Conservation (phyloP, 1,284 basidiomycete species). For the Farysia itapuensis region DNA sequence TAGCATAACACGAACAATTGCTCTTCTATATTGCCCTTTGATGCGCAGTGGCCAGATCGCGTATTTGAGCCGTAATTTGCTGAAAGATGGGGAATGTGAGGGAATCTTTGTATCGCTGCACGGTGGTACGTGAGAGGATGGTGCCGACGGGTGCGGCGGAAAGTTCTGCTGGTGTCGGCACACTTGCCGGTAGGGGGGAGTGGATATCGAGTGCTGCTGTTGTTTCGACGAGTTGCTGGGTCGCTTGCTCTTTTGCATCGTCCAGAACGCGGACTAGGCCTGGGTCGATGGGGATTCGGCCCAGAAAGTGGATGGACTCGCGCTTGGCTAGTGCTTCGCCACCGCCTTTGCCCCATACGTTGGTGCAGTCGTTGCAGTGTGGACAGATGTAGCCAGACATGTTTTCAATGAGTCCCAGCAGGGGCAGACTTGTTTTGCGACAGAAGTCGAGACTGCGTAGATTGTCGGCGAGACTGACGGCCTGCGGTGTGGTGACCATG, state of each 20-base stretch:
- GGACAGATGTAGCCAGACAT: constrained; percentile 99
- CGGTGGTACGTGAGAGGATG: constrained; percentile 41
- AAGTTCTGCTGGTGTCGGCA: background rate
- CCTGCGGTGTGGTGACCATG: constrained; percentile 96
- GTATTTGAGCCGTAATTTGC: constrained; percentile 39
- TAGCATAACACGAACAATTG: too few species aligned
- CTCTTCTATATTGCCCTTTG: too few species aligned
- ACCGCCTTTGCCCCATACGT: constrained; percentile 92
- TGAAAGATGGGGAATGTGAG: constrained; percentile 57
- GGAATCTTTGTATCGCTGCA: constrained; percentile 47
- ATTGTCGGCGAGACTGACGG: constrained; percentile 89
- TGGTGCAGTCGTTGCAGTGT: constrained; percentile 77
- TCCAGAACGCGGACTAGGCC: constrained; percentile 86
- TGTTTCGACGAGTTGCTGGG: constrained; percentile 1
- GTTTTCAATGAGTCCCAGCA: constrained; percentile 95
- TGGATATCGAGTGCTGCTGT: background rate
- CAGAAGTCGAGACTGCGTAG: constrained; percentile 96
- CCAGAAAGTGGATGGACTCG: constrained; percentile 78
- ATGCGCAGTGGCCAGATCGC: constrained; percentile 9
- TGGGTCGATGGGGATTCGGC: constrained; percentile 89
- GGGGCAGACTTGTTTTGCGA: constrained; percentile 77
- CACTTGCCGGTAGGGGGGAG: background rate
- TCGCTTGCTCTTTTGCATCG: constrained; percentile 63
- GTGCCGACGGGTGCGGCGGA: constrained; percentile 33
- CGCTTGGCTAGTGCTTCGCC: constrained; percentile 73